Evolutionary conservation across 441 rosid species (phyloP).

Genomic region (Macaranga tanarius): DNA sequence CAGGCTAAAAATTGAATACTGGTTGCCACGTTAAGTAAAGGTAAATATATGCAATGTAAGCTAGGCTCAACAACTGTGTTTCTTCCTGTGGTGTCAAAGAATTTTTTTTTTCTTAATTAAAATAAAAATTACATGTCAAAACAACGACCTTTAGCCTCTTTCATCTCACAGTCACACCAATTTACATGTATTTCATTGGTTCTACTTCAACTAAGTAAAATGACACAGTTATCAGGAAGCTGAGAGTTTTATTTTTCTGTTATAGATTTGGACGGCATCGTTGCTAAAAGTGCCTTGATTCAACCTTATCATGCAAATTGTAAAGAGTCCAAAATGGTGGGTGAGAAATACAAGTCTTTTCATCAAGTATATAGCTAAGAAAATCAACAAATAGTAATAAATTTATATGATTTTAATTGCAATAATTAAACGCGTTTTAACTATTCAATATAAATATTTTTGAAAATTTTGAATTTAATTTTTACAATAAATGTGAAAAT

Average conservation of each 20-base stretch:
- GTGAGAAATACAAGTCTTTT: background rate
- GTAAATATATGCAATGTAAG: background rate
- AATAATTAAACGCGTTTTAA: background rate
- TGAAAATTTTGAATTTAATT: background rate
- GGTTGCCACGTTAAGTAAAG: slow-evolving; percentile 20
- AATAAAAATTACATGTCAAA: too few relatives aligned
- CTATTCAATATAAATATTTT: background rate
- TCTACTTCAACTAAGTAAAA: too few relatives aligned
- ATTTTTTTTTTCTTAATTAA: too few relatives aligned
- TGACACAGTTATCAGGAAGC: too few relatives aligned
- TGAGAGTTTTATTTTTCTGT: background rate
- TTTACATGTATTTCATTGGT: too few relatives aligned
- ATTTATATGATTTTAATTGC: background rate
- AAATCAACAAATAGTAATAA: background rate
- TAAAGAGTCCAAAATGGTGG: background rate
- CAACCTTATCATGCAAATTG: background rate
- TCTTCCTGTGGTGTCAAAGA: too few relatives aligned
- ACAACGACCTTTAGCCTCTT: too few relatives aligned
- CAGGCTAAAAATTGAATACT: background rate
- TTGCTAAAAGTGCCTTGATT: background rate
- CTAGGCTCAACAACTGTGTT: too few relatives aligned
- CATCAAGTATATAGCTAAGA: background rate
- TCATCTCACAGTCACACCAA: too few relatives aligned
- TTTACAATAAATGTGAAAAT: background rate
- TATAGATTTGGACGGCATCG: background rate